Base-by-base conservation (phyloP, 2,329 filamentous ascomycete species). In the Davidsoniella virescens region DNA sequence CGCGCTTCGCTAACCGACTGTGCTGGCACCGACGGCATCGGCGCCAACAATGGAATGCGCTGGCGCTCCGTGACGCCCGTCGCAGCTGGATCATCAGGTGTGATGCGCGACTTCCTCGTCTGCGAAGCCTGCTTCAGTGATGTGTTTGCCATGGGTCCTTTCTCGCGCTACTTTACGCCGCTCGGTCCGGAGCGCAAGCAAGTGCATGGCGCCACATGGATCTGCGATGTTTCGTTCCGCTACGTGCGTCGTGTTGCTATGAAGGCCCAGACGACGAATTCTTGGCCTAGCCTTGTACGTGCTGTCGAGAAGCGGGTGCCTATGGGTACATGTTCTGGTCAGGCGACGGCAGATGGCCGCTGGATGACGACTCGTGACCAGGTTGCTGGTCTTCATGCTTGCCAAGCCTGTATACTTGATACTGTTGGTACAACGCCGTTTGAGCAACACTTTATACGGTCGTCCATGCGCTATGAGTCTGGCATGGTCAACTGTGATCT, bases 91-190 rank as follows among this genome's bases (percentile, higher is more conserved):
- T 4, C 25, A 6, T 41, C 17, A 36, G 26, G 58, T 1, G 60
- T 61, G 3, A 57, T 66, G 0, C 52, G 58, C 0, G 60, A 60
- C 1, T 61, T 68, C 23, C 56, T 67, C 2, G 55, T 63, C 0
- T 69, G 66, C 26, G 60, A 67, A 26, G 61, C 66, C 3, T 68
- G 66, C 46, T 64, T 62, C 51, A 59, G 64, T 10, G 63, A 68
- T 39, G 46, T 52, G 0, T 52, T 67, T 2, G 55, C 51, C 1
- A 60, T 57, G 0, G 61, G 57, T 0, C 9, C 56, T 0, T 63
- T 66, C 14, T 62, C 62, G 7, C 14, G 53, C 3, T 56, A 52
- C 1, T 67, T 68, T n/a, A 55, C 55, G 0, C 42, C 29, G 1
- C 65, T 66, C 50, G 55, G 54, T 0, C 53, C 55, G 0, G 47